Conservation (phyloP, 2,329 filamentous ascomycete genomes). For the Trichoderma lentiforme region DNA sequence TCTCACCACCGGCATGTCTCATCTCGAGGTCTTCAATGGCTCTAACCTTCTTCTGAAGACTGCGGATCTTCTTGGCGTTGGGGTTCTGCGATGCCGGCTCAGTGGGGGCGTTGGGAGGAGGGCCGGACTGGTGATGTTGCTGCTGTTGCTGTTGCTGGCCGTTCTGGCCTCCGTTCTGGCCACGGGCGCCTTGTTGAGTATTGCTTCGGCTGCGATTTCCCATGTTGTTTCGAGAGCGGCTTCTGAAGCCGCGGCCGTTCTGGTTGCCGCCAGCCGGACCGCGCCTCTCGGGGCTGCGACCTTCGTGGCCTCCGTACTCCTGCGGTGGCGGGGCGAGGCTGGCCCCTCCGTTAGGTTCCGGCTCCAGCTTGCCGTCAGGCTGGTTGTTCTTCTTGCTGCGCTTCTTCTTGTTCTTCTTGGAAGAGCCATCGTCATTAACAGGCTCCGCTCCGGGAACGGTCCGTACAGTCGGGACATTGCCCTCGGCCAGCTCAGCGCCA, state of each 20-base stretch:
- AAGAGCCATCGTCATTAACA: slow-evolving; percentile 67
- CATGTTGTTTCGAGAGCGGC: slow-evolving; percentile 53
- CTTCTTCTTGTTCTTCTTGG: slow-evolving; percentile 99
- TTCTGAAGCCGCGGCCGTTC: slow-evolving; percentile 48
- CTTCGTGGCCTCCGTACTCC: slow-evolving; percentile 45
- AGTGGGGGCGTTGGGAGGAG: slow-evolving; percentile 16
- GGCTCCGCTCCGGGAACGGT: slow-evolving; percentile 62
- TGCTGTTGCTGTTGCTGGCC: slow-evolving; percentile 14
- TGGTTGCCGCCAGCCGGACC: slow-evolving; percentile 36
- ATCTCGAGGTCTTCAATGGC: slow-evolving; percentile 98
- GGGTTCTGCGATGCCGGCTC: slow-evolving; percentile 53
- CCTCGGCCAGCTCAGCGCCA: slow-evolving; percentile 72
- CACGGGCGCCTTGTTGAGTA: slow-evolving; percentile 41
- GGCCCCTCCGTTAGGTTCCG: slow-evolving; percentile 44
- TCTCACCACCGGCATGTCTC: slow-evolving; percentile 89
- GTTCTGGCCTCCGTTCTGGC: slow-evolving; percentile 22
- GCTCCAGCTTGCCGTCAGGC: slow-evolving; percentile 56
- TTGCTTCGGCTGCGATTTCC: slow-evolving; percentile 53
- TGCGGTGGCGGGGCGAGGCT: slow-evolving; percentile 47
- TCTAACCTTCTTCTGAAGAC: slow-evolving; percentile 92
- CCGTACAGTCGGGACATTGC: slow-evolving; percentile 65
- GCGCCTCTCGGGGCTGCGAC: slow-evolving; percentile 65
- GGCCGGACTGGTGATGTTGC: not conserved
- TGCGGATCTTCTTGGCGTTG: slow-evolving; percentile 92
- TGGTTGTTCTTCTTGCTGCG: slow-evolving; percentile 87